Evolutionary conservation across 2,329 filamentous ascomycete species (phyloP), one percentile per base, ranked within the genome.

Genomic region (Ustilaginoidea virens): DNA sequence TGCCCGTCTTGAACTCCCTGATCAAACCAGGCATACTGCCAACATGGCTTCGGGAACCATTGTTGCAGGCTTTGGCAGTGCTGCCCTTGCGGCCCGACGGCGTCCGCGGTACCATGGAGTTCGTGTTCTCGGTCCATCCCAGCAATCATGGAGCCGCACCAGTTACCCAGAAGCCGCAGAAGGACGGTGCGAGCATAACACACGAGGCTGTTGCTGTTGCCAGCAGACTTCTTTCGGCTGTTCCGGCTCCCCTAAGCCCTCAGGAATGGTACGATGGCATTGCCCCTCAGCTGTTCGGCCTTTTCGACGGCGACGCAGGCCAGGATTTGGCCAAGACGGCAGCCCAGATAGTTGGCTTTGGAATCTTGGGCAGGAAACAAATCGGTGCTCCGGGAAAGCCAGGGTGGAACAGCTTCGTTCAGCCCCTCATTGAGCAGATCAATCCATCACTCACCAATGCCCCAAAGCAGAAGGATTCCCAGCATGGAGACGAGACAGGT

Each of bases 121-220:
- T 81, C 42, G 60, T 82, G 20, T 76, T 80, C 33, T 65, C 74
- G 1, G 70, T 79, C 5, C 75, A 80, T 35, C 68, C 75, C 0
- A 61, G 66, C 35, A 60, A 55, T 37, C 51, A 53, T 5, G 47
- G 55, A 32, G 48, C 51, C 39, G 30, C 46, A 1, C 49, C 55
- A 5, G 58, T 62, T 31, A 52, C 53, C 1, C 48, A 53, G 3
- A 42, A 44, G 4, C 56, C 63, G 1, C 65, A 69, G 39, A 71
- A 66, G 30, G 55, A 63, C 44, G 70, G 72, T 2, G 66, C 73
- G 4, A 66, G 65, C 23, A 75, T 82, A 31, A 76, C 77, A 0
- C 65, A 76, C 18, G 75, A 82, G 43, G 74, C 74, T 2, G 55
- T 81, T 20, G 65, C 65, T 17, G 63, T 79, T 42, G 72, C 70